Evolutionary conservation across 768 basidiomycete genomes (phyloP).

Genomic region (Tylopilus vinaceipallidus): DNA sequence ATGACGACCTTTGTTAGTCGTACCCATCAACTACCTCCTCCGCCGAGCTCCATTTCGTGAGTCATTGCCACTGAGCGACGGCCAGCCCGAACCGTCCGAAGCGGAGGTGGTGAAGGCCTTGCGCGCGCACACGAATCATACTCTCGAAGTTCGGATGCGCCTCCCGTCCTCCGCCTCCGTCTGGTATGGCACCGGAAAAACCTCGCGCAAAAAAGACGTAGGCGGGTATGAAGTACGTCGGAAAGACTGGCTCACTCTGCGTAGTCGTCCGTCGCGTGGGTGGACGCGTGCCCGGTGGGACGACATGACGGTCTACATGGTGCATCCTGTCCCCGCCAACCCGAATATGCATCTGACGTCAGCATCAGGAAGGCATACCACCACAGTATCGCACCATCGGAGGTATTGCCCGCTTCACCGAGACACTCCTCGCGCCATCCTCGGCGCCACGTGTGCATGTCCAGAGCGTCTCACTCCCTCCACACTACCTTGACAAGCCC

Average conservation of each 20-base stretch:
- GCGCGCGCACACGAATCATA: conserved; percentile 44
- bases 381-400: conserved; percentile 47
- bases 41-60: conserved; percentile 34
- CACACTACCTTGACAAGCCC: conserved; percentile 62
- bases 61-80: conserved; percentile 3
- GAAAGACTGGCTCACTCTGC: conserved; percentile 39
- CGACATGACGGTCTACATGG: conserved; percentile 62
- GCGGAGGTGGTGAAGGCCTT: conserved; percentile 55
- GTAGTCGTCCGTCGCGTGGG: conserved; percentile 21
- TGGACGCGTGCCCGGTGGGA: conserved; percentile 56
- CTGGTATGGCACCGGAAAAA: conserved; percentile 35
- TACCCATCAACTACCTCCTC: conserved; percentile 58
- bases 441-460: conserved; percentile 29
- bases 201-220: conserved; percentile 29
- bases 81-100: conserved; percentile 35
- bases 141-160: conserved; percentile 61
- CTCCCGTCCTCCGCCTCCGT: conserved; percentile 38
- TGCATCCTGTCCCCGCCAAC: conserved; percentile 25
- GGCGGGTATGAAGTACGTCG: conserved; percentile 69
- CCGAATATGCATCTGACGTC: not conserved
- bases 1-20: conserved; percentile 37
- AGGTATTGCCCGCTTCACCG: conserved; percentile 47
- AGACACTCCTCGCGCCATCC: conserved; percentile 30
- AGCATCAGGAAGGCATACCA: conserved; percentile 68
- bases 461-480: conserved; percentile 56